Evolutionary conservation across 2,329 filamentous ascomycete species (phyloP), one percentile per base, ranked within the genome.

Genomic region (Emergomyces orientalis): DNA sequence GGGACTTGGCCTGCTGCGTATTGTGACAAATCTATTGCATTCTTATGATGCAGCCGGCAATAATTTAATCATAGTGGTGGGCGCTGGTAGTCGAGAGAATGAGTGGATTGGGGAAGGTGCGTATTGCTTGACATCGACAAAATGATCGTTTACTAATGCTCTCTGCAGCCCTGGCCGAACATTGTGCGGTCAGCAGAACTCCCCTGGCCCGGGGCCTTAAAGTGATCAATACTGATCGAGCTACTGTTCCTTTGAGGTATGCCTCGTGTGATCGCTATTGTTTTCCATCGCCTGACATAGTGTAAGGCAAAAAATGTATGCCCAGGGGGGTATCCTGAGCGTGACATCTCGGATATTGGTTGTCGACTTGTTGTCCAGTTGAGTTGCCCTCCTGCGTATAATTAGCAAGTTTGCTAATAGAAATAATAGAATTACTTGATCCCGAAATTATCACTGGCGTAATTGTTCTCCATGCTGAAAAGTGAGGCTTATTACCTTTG

Each of bases 31-130:
- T 73, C 84, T 99, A 47, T 85, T 99, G 34, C 94, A 99, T 76
- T 92, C 92, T 25, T 97, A 97, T 77, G 94, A 99, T 82, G 92
- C 91, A 1, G 91, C 91, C 3, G 94, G 94, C 17, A 95, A 94
- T 77, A 97, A 96, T 72, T 80, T 99, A 62, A 87, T 99, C 58
- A 81, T 99, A 54, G 78, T 99, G 25, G 86, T 97, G 51, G 92
- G 91, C 11, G 92, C 94, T 43, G 89, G 94, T 64, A 91, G 97
- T 41, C 86, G 90, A 64, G 94, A 99, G 73, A 97, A 97, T 84
- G 87, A 88, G 62, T 97, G 93, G 92, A 91, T 99, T 64, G 94
- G 94, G 68, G 94, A 97, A 79, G 77, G 79, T 80, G 71, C 30
- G 72, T 62, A 49, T 55, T 17, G 32, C 19, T 30, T 13, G 32